phyloP scores from a whole-genome alignment of 345 rosid species.

The Rhizophora apiculata region DNA sequence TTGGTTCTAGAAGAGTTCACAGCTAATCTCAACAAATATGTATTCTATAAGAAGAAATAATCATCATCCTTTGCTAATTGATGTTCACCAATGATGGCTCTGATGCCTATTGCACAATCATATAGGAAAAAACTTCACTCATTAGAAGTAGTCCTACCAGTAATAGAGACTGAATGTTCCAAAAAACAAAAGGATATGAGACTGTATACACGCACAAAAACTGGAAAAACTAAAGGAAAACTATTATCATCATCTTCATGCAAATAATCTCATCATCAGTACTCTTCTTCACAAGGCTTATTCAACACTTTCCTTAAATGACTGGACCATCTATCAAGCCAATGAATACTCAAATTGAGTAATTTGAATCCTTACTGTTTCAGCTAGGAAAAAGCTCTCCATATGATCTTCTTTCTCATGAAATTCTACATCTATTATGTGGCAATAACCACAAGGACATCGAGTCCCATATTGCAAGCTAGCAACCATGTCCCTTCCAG shows the following conservation, averaged over 20 bases:
- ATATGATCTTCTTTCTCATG: slow-evolving; percentile 89
- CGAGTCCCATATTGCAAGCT: slow-evolving; percentile 94
- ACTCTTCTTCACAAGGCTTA: too few relatives aligned
- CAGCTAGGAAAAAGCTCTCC: slow-evolving; percentile 99
- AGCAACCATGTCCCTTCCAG: slow-evolving; percentile 89
- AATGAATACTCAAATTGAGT: slow-evolving; percentile 1
- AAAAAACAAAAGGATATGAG: too few relatives aligned
- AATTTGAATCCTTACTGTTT: slow-evolving; percentile 61
- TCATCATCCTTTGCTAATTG: too few relatives aligned
- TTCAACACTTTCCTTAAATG: too few relatives aligned
- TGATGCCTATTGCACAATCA: too few relatives aligned
- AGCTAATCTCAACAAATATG: too few relatives aligned
- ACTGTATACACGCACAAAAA: not conserved
- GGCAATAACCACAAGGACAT: slow-evolving; percentile 97
- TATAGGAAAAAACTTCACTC: too few relatives aligned
- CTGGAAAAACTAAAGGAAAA: not conserved
- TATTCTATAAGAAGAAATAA: too few relatives aligned
- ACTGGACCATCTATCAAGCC: too few relatives aligned
- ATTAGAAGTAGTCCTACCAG: too few relatives aligned
- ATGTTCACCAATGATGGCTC: too few relatives aligned
- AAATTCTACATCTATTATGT: slow-evolving; percentile 84
- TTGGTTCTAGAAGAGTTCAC: not conserved
- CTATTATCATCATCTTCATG: not conserved
- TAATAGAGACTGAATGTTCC: too few relatives aligned
- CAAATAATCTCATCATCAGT: not conserved